phyloP scores from a whole-genome alignment of 768 basidiomycete genomes.

The Myochromella boudieri region DNA sequence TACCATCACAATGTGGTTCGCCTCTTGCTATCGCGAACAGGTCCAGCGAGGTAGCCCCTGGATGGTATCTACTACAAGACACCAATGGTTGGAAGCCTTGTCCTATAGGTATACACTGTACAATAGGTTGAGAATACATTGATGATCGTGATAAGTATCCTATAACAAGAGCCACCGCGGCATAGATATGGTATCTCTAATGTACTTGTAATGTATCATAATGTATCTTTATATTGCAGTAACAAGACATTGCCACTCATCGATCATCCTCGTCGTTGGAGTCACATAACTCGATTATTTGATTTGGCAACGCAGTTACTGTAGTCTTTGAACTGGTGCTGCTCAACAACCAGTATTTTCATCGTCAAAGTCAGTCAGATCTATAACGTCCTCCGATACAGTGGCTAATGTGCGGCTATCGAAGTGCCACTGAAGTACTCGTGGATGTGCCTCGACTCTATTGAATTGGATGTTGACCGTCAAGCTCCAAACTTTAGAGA shows the following conservation, averaged over 20 bases:
- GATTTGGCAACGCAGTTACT: not conserved
- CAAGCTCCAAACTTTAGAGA: not conserved
- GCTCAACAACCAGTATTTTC: slow-evolving; percentile 27
- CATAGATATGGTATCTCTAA: no score
- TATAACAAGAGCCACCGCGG: no score
- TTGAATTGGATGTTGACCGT: not conserved
- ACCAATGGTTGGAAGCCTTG: slow-evolving; percentile 57
- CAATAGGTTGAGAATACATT: not conserved
- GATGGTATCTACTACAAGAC: slow-evolving; percentile 54
- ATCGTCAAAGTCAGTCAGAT: slow-evolving; percentile 24
- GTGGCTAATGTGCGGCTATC: not conserved
- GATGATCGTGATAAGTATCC: no score
- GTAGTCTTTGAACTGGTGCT: slow-evolving; percentile 18
- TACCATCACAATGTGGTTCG: not conserved
- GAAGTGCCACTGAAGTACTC: slow-evolving; percentile 57
- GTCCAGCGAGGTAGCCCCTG: slow-evolving; percentile 27
- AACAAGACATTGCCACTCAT: slow-evolving; percentile 33
- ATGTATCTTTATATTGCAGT: slow-evolving; percentile 21
- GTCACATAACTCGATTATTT: slow-evolving; percentile 10
- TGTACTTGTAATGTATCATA: slow-evolving; percentile 22
- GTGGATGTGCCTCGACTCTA: slow-evolving; percentile 65
- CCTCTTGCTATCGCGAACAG: not conserved
- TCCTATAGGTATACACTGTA: slow-evolving; percentile 61
- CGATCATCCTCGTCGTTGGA: slow-evolving; percentile 37
- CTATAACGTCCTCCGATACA: slow-evolving; percentile 4